Base-by-base conservation (phyloP, 2,329 filamentous ascomycete species). In the Pseudonectria buxi region DNA sequence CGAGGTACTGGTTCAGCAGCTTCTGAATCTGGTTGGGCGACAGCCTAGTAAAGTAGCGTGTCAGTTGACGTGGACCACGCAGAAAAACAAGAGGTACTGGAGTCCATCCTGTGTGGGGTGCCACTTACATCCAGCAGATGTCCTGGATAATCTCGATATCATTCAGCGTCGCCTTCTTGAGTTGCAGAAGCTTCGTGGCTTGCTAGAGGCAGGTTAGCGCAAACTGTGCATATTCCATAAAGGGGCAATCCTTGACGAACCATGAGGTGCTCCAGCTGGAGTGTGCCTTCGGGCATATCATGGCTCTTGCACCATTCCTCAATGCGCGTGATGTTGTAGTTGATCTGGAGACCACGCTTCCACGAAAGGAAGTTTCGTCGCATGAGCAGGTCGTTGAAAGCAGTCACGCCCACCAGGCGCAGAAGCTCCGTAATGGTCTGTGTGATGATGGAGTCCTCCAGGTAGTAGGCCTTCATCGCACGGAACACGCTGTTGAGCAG, bases 241-340 rank as follows among this genome's bases (percentile, higher is more conserved):
- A 14, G 22, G 14, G 4, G 10, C 10, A 22, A n/a, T 3, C 7
- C 7, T 14, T 7, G 30, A 41, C 49, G 63, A 66, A 87, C 84
- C 92, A 98, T 98, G 51, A 98, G 68, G 70, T 98, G 92, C 71
- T 98, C 92, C 37, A 98, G 76, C 67, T 96, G 90, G 35, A 98
- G 74, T 22, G 90, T 98, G 36, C 92, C 92, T 64, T 98, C 90
- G 1, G 92, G 92, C 90, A 98, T 96, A 53, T 96, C 92, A 61
- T 98, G 94, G 57, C 89, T 95, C 78, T 98, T 98, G 69, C 92
- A 98, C 92, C 92, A 98, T 66, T 98, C 92, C 63, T 98, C 92
- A 45, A 98, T 98, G 39, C 92, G 80, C 15, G 92, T 98, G 62
- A 98, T 98, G 68, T 98, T 98, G 73, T 98, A 98, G 69, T 98